phyloP scores from a whole-genome alignment of 1,139 yeast genomes.

The Meyerozyma sp. region DNA sequence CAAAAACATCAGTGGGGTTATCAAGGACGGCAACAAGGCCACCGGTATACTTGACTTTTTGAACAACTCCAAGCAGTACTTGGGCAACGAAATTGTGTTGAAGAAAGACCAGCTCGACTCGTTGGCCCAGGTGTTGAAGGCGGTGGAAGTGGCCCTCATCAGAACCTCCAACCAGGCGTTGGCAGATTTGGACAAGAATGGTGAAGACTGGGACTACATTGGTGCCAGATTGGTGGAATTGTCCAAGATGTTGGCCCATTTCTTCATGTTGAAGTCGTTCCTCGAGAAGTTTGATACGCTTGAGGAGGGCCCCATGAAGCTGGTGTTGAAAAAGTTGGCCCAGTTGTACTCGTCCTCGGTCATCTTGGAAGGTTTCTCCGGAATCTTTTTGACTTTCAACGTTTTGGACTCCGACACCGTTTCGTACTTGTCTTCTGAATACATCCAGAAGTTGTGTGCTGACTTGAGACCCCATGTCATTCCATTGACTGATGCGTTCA shows the following conservation, averaged over 20 bases:
- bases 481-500: constrained; percentile 86
- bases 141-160: constrained; percentile 42
- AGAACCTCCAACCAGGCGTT: constrained; percentile 46
- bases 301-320: constrained; percentile 5
- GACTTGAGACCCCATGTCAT: constrained; percentile 66
- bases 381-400: constrained; percentile 66
- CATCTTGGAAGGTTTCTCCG: constrained; percentile 67
- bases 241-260: constrained; percentile 60
- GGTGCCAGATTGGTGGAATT: constrained; percentile 56
- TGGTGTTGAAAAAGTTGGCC: constrained; percentile 18
- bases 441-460: constrained; percentile 22
- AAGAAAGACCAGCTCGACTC: constrained; percentile 29
- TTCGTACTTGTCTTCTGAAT: constrained; percentile 39
- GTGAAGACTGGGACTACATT: constrained; percentile 49
- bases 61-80: constrained; percentile 22
- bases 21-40: constrained; percentile 27
- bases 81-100: constrained; percentile 27
- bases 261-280: constrained; percentile 46
- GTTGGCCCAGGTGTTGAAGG: constrained; percentile 20
- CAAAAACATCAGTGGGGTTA: constrained; percentile 42
- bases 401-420: constrained; percentile 41
- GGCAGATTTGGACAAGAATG: constrained; percentile 34
- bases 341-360: constrained; percentile 20
- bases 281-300: constrained; percentile 23
- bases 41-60: constrained; percentile 44